These are phyloP conservation scores for Saitozyma podzolica DNA, from an alignment of 768 basidiomycete genomes.

Conservation along the genomic window DNA sequence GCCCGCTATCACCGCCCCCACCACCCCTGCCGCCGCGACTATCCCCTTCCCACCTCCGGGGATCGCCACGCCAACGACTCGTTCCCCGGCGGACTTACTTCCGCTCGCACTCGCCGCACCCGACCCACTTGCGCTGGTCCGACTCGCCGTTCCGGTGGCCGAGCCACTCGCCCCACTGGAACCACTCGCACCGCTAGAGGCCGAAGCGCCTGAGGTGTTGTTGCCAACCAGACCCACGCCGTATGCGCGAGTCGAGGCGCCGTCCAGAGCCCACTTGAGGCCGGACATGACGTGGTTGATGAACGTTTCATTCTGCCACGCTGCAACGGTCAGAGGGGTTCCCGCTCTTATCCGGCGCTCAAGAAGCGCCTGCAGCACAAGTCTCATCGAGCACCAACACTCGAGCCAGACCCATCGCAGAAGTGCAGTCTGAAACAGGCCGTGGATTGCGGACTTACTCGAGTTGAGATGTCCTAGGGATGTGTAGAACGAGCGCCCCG, in stretches of 20 bases:
- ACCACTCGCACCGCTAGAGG: not conserved
- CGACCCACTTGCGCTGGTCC: not conserved
- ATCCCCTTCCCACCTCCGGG: not conserved
- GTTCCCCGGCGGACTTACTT: not conserved
- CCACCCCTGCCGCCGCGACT: not conserved
- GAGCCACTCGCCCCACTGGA: not conserved
- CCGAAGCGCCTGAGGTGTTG: not conserved
- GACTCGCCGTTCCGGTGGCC: not conserved
- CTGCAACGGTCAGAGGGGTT: constrained; percentile 11
- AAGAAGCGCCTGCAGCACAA: not conserved
- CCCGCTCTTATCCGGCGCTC: not conserved
- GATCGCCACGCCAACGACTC: not conserved
- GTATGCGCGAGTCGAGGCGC: constrained; percentile 70
- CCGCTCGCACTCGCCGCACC: constrained; percentile 8
- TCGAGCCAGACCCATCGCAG: not conserved
- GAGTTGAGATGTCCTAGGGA: constrained; percentile 75
- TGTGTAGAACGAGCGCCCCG: constrained; percentile 82
- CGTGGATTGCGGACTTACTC: constrained; percentile 53
- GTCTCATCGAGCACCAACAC: constrained; percentile 16
- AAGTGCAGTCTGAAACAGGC: too few species aligned
- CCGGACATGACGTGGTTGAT: constrained; percentile 72
- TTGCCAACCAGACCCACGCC: constrained; percentile 68
- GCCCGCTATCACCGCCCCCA: too few species aligned
- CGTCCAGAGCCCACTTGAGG: constrained; percentile 69
- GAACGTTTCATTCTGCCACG: constrained; percentile 65